phyloP scores from a whole-genome alignment of 176 grass and related monocot genomes.

The Carex myosuroides region DNA sequence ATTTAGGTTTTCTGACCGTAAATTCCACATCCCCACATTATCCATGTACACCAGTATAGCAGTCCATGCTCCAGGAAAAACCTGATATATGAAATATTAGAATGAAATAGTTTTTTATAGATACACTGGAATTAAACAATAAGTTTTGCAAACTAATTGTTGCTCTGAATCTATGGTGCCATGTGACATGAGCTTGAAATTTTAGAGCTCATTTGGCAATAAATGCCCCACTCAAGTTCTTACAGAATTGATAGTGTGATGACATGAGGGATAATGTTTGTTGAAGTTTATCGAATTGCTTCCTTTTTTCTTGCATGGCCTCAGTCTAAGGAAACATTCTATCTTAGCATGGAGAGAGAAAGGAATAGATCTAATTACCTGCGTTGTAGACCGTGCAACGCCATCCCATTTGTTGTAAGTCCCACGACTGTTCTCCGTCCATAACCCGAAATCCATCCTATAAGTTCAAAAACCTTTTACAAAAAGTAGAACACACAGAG shows the following conservation, averaged over 20 bases:
- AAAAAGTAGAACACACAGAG: neutral
- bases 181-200: neutral
- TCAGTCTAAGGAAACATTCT: neutral
- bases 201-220: neutral
- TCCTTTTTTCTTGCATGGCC: neutral
- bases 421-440: slow-evolving; percentile 86
- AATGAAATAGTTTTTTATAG: neutral
- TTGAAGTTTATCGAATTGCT: neutral
- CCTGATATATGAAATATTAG: slow-evolving; percentile 29
- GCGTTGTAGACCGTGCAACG: slow-evolving; percentile 82
- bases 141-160: neutral
- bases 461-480: slow-evolving; percentile 9
- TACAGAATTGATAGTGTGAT: neutral
- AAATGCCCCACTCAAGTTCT: neutral
- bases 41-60: slow-evolving; percentile 88
- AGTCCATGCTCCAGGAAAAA: slow-evolving; percentile 91
- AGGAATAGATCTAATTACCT: slow-evolving; percentile 29
- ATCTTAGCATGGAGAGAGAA: neutral
- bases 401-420: slow-evolving; percentile 99
- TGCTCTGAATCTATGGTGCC: neutral
- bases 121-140: neutral
- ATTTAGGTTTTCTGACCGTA: slow-evolving; percentile 76
- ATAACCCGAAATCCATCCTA: slow-evolving; percentile 87
- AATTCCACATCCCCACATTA: slow-evolving; percentile 90
- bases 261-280: neutral